These are phyloP conservation scores for Fusarium subglutinans DNA, from an alignment of 2,329 filamentous ascomycete species.

Conservation along the genomic window DNA sequence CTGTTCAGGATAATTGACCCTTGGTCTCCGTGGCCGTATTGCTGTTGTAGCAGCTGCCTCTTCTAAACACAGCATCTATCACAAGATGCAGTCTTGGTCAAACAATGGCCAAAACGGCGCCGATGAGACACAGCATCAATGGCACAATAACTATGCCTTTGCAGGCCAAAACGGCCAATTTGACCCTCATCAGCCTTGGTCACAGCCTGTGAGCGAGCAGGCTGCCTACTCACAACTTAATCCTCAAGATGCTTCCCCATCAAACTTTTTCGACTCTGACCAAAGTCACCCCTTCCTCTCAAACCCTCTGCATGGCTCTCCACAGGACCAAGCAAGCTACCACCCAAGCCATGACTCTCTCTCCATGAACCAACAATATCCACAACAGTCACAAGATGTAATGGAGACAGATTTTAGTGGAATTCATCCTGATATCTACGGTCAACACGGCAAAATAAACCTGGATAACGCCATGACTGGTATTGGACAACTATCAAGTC, in stretches of 20 bases:
- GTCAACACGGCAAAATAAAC: slow-evolving; percentile 48
- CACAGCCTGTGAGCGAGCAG: slow-evolving; percentile 49
- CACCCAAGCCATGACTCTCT: slow-evolving; percentile 46
- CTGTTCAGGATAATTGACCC: slow-evolving; percentile 35
- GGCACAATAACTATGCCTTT: slow-evolving; percentile 49
- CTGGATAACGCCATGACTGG: slow-evolving; percentile 43
- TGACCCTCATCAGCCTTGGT: slow-evolving; percentile 52
- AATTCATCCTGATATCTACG: slow-evolving; percentile 51
- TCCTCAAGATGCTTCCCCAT: slow-evolving; percentile 44
- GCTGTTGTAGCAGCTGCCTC: slow-evolving; percentile 33
- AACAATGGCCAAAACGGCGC: slow-evolving; percentile 50
- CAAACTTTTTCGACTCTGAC: slow-evolving; percentile 49
- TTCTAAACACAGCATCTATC: slow-evolving; percentile 29
- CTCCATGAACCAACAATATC: slow-evolving; percentile 48
- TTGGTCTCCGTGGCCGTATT: slow-evolving; percentile 35
- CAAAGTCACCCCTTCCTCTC: slow-evolving; percentile 48
- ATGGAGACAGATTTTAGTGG: slow-evolving; percentile 51
- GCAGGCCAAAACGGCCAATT: slow-evolving; percentile 49
- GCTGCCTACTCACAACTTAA: slow-evolving; percentile 46
- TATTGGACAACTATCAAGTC: slow-evolving; percentile 46
- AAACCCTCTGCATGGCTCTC: slow-evolving; percentile 43
- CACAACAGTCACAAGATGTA: slow-evolving; percentile 47
- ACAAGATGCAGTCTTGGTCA: slow-evolving; percentile 55
- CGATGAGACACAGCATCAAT: slow-evolving; percentile 48
- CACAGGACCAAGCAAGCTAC: slow-evolving; percentile 44